Evolutionary conservation across 148 eudicot species (phyloP), one percentile per base, ranked within the genome.

Genomic region (Persicaria maculosa): DNA sequence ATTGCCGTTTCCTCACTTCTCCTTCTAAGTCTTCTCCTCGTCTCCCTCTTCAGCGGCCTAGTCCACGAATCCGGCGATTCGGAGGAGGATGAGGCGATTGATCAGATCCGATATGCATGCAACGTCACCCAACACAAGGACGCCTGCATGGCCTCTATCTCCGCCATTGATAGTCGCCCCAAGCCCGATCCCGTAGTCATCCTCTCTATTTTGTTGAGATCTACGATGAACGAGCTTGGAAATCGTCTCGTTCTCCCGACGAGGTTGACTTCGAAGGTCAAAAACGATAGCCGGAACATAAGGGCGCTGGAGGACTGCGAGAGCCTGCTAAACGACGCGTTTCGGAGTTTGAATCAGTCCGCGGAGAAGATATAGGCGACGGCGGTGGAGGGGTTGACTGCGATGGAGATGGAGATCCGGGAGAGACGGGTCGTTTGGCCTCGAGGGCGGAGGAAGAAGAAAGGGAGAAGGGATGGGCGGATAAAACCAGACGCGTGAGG

Each of bases 291-390:
- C 5, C 31, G 78, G 12, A 59, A 78, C 14, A 80, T 72, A 65
- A 74, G 83, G 44, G 88, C 88, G 50, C 46, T 86, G 64, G 65
- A 43, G 43, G 92, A 88, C 25, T 88, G 92, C 44, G 81, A 0
- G 47, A 47, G 46, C 12, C 64, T 88, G 85, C 80, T 88, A 25
- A 82, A 71, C 25, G 86, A 84, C 73, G 85, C 92, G 76, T 25
- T 75, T 83, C 79, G 81, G 71, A 82, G 75, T 75, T 79, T 86
- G 77, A 76, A 64, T 9, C 59, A 50, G 14, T 81, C 89, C 44
- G 74, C 70, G 75, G 10, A 1, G 6, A 62, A 25, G 44, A 43
- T 62, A 31, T 25, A 16, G 15, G 67, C 68, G 74, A 50, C 57
- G 16, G 81, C 68, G 74, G 55, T 50, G 16, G 81, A 53, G 22